Conservation (phyloP, 371 early-diverging fungal species). For the Actinomucor elegans region DNA sequence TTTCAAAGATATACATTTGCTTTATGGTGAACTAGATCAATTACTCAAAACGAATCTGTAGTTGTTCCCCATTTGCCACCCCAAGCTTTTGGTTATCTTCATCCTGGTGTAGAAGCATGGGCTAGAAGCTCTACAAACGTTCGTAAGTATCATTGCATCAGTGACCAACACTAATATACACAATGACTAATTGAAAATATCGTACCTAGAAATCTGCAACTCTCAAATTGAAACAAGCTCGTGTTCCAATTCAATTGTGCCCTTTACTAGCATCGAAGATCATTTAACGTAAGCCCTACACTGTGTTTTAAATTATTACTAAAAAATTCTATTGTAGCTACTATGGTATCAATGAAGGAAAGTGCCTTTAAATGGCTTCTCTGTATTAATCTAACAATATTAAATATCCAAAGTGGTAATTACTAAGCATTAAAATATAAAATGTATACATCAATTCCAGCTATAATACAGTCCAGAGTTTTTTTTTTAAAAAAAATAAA, state of each 20-base stretch:
- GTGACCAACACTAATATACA: too few species aligned
- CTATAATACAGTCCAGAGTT: too few species aligned
- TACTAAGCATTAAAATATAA: too few species aligned
- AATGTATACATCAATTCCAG: too few species aligned
- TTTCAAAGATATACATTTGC: too few species aligned
- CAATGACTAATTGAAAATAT: too few species aligned
- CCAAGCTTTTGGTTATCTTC: slow-evolving; percentile 21
- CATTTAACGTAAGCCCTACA: not conserved
- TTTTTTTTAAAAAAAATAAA: too few species aligned
- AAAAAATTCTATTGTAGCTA: not conserved
- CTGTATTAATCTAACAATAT: too few species aligned
- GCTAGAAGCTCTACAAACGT: slow-evolving; percentile 4
- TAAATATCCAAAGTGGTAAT: too few species aligned
- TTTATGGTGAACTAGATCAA: not conserved
- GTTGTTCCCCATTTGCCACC: slow-evolving; percentile 32
- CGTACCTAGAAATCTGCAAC: not conserved
- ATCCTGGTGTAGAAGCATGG: slow-evolving; percentile 34
- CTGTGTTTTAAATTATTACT: not conserved
- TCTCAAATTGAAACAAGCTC: not conserved
- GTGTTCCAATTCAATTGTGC: not conserved
- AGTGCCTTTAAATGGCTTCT: not conserved
- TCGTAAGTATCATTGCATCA: slow-evolving; percentile 15
- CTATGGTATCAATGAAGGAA: not conserved
- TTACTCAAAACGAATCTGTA: not conserved
- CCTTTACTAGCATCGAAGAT: not conserved